Evolutionary conservation across 1,139 yeast genomes (phyloP), one percentile per base, ranked within the genome.

Genomic region (Candida dubliniensis): DNA sequence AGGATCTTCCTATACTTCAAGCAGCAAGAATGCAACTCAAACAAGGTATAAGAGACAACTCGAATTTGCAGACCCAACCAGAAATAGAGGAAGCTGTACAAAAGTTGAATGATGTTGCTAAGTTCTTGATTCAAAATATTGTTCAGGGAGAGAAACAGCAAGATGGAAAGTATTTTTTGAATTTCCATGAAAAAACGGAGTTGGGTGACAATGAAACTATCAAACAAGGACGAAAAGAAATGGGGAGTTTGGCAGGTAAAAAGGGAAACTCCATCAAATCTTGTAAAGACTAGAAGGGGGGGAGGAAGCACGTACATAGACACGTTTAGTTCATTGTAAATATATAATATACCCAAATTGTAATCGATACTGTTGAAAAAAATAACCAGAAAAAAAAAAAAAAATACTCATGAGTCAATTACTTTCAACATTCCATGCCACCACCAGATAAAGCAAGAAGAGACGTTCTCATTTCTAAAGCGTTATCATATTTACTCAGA

Each of bases 161-260:
- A 0, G 74, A 71, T 24, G 74, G 69, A 6, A 74, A 66, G 42
- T 78, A 75, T 50, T 66, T 68, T 45, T 69, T 90, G 56, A 83
- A 85, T 51, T 84, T 93, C 55, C 96, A 89, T 60, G 69, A 80
- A 42, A 80, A 85, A 42, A 87, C 95, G 0, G 98, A 93, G 63
- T 72, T 91, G 43, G 98, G 98, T 11, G 96, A 90, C 60, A 93
- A 93, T 61, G 96, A 74, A 41, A 64, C 71, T 34, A 74, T 74
- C 51, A 73, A 70, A 51, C 68, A 66, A 43, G 53, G 55, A 31
- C 61, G 63, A 44, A 59, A 55, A 43, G 58, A 70, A 33, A 52
- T 74, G 65, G 78, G 78, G 4, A 63, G 74, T 31, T 67, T 74
- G 50, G 69, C 76, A 1, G 76, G 76, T 2, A 66, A 63, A 40